Base-by-base conservation (phyloP, 306 rosid species). In the Sophora flavescens region DNA sequence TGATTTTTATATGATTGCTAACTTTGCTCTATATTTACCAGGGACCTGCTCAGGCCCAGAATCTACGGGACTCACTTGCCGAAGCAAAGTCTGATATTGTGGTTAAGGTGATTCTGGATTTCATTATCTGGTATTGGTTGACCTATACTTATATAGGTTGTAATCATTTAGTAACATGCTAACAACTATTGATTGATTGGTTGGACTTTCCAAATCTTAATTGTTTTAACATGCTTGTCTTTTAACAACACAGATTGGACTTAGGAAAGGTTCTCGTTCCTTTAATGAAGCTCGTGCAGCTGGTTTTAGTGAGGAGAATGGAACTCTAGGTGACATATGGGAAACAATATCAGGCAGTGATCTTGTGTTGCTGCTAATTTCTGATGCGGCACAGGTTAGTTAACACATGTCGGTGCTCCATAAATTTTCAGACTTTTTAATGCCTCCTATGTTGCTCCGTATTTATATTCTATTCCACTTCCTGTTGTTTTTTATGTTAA, bases 31-130 rank as follows among this genome's bases (percentile, higher is more conserved):
- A 6, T 26, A 54, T 62, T 52, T 38, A 57, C 60, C 82, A 95
- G 99, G 99, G 97, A 74, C 99, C 99, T 81, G 99, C 99, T 44
- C 99, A 95, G 83, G 99, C 99, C 7, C 99, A 95, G 88, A 95
- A 95, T 80, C 75, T 95, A 8, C 85, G 97, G 78, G 99, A 95
- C 74, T 95, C 99, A 16, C 90, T 95, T 60, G 84, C 86, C 72
- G 97, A 89, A 72, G 97, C 89, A 1, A 95, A 89, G 81, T 95
- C 97, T 80, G 90, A 95, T 78, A 88, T 90, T 72, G 97, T 89
- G 62, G 99, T 95, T 58, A 95, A 95, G 99, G 99, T 95, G 82
- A 84, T 64, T 61, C 45, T 42, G 35, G 63, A 15, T 22, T 63
- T 51, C 22, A 13, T 62, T 65, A 10, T 63, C 36, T 26, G 48